These are phyloP conservation scores for Epipyxis sp. DNA, from an alignment of 108 stramenopile species.

Conservation along the genomic window DNA sequence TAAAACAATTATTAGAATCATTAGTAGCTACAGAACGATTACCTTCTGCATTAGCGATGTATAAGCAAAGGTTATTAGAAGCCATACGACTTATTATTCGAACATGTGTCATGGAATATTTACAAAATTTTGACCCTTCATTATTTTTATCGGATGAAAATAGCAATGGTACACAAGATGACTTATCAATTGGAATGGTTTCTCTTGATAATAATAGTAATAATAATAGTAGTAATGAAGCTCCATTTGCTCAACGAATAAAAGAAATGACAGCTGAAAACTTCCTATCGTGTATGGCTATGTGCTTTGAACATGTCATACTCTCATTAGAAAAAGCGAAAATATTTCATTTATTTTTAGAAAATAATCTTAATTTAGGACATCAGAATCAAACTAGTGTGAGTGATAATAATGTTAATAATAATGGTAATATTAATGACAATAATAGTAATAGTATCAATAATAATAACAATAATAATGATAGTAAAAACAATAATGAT, in stretches of 20 bases:
- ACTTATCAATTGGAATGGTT: background rate
- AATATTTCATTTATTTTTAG: background rate
- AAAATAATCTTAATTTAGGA: background rate
- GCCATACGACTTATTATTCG: background rate
- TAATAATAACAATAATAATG: too few species aligned
- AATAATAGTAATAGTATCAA: background rate
- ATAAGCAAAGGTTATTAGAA: background rate
- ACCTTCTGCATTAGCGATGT: background rate
- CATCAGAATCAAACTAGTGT: background rate
- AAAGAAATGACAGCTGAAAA: conserved; percentile 13
- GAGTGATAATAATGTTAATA: background rate
- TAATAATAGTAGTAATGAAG: background rate
- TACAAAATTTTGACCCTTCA: background rate
- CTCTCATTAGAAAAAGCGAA: background rate
- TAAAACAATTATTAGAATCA: background rate
- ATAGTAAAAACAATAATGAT: too few species aligned
- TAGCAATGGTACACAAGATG: background rate
- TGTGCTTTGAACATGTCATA: conserved; percentile 15
- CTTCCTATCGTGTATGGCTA: conserved; percentile 17
- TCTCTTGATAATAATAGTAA: too few species aligned
- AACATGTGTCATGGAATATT: conserved; percentile 30
- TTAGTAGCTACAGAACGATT: background rate
- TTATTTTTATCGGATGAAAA: background rate
- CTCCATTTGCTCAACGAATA: conserved; percentile 9
- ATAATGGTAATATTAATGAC: background rate